Evolutionary conservation across 169 alveolate species (phyloP), one percentile per base, ranked within the genome.

Genomic region (Plasmodium billcollinsi): DNA sequence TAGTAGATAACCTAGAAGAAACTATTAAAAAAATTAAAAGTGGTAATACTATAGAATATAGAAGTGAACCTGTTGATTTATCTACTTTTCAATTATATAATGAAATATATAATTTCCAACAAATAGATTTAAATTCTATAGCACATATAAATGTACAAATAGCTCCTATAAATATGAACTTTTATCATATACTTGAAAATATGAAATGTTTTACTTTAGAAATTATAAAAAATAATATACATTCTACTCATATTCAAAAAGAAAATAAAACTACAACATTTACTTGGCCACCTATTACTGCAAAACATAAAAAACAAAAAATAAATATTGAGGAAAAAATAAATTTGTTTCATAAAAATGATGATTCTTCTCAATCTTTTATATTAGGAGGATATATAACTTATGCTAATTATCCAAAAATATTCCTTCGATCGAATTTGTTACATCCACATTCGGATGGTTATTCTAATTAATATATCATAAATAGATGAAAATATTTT

Each of bases 21-120:
- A 92, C 95, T 1, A 70, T 94, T 20, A 71, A 80, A 61, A 86
- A 88, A 65, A 72, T 94, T 14, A 91, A 90, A 63, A 90, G 95
- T 70, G 88, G 92, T 20, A 94, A 94, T 49, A 72, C 88, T 2
- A 76, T 94, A 18, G 95, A 94, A 88, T 94, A 89, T 89, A 43
- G 95, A 61, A 94, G 94, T 45, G 91, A 73, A 74, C 88, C 91
- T 29, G 43, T 92, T 18, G 89, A 73, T 8, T 33, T 26, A 63
- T n/a, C 52, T 8, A 86, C 88, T 18, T 86, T 18, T 54, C 88
- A 80, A 1, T 54, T 80, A 29, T 80, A 67, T 56, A 47, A 43
- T 50, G 15, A 59, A 21, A 80, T 80, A 14, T 80, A 80, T 29
- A 69, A 80, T 6, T 80, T 80, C 29, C 15, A 47, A 4, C 54